Conservation (phyloP, 768 basidiomycete genomes). For the Suillus subalutaceus region DNA sequence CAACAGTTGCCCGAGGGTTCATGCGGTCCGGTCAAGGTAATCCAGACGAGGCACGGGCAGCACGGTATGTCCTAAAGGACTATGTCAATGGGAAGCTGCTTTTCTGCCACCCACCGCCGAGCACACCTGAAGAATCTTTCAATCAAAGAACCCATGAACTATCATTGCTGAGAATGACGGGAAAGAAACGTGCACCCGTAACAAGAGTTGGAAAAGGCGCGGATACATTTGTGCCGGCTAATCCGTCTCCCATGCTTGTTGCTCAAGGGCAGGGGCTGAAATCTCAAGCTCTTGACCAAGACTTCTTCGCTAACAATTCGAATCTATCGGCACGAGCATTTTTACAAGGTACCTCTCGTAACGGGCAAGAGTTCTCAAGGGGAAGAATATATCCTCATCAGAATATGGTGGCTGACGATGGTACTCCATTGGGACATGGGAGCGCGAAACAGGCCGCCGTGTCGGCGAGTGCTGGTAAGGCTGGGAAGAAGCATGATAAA, state of each 20-base stretch:
- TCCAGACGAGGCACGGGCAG: slow-evolving; percentile 94
- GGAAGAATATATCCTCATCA: slow-evolving; percentile 81
- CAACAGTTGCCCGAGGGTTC: slow-evolving; percentile 87
- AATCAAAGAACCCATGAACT: slow-evolving; percentile 71
- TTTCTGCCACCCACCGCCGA: slow-evolving; percentile 90
- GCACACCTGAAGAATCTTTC: slow-evolving; percentile 63
- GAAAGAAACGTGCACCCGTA: slow-evolving; percentile 88
- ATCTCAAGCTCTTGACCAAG: slow-evolving; percentile 72
- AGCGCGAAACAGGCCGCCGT: slow-evolving; percentile 47
- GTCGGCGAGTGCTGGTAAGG: slow-evolving; percentile 39
- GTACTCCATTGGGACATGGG: slow-evolving; percentile 55
- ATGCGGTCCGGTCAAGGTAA: slow-evolving; percentile 94
- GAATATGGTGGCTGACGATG: slow-evolving; percentile 76
- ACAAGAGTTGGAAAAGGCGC: slow-evolving; percentile 86
- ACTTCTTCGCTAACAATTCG: slow-evolving; percentile 73
- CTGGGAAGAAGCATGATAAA: slow-evolving; percentile 85
- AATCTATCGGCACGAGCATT: slow-evolving; percentile 62
- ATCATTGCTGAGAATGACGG: slow-evolving; percentile 57
- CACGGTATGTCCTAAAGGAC: slow-evolving; percentile 92
- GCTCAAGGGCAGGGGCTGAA: slow-evolving; percentile 46
- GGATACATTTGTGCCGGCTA: slow-evolving; percentile 73
- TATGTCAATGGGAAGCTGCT: slow-evolving; percentile 94
- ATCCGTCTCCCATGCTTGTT: slow-evolving; percentile 28
- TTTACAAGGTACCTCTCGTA: slow-evolving; percentile 58
- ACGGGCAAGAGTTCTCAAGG: slow-evolving; percentile 65